Conservation (phyloP, 495 filamentous ascomycete genomes). For the Neurospora intermedia region DNA sequence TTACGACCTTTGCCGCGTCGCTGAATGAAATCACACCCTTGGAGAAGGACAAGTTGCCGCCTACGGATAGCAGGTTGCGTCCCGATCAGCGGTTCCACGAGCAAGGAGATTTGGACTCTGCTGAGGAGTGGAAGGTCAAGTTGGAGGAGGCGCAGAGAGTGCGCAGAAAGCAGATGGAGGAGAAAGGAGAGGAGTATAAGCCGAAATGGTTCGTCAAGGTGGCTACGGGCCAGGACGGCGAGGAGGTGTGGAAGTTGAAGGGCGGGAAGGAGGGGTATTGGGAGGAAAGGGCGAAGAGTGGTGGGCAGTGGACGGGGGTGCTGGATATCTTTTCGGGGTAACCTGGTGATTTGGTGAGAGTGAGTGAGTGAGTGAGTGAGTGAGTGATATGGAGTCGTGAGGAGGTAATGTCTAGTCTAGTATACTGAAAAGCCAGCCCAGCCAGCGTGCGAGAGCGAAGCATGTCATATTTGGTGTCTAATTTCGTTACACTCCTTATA, state of each 20-base stretch:
- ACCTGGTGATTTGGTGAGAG: neutral
- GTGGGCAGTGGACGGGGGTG: slow-evolving; percentile 51
- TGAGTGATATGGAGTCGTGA: neutral
- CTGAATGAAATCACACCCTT: slow-evolving; percentile 82
- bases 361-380: too few species aligned
- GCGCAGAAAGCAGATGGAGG: slow-evolving; percentile 66
- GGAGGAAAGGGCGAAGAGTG: slow-evolving; percentile 64
- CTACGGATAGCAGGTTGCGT: slow-evolving; percentile 71
- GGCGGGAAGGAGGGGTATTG: slow-evolving; percentile 79
- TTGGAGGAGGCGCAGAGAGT: slow-evolving; percentile 80
- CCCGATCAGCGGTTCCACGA: slow-evolving; percentile 92
- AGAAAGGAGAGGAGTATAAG: slow-evolving; percentile 52
- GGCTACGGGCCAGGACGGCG: slow-evolving; percentile 40
- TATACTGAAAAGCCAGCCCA: neutral
- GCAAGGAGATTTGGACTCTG: slow-evolving; percentile 67
- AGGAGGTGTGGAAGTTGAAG: slow-evolving; percentile 75
- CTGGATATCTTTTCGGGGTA: slow-evolving; percentile 51
- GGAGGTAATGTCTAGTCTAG: neutral
- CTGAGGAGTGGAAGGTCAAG: slow-evolving; percentile 70
- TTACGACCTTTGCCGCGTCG: slow-evolving; percentile 73
- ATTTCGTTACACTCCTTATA: neutral
- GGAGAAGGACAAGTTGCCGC: slow-evolving; percentile 60
- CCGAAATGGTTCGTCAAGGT: slow-evolving; percentile 77
- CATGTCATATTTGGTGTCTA: neutral
- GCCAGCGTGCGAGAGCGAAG: neutral